Base-by-base conservation (phyloP, 768 basidiomycete species). In the Lactifluus hygrophoroides region DNA sequence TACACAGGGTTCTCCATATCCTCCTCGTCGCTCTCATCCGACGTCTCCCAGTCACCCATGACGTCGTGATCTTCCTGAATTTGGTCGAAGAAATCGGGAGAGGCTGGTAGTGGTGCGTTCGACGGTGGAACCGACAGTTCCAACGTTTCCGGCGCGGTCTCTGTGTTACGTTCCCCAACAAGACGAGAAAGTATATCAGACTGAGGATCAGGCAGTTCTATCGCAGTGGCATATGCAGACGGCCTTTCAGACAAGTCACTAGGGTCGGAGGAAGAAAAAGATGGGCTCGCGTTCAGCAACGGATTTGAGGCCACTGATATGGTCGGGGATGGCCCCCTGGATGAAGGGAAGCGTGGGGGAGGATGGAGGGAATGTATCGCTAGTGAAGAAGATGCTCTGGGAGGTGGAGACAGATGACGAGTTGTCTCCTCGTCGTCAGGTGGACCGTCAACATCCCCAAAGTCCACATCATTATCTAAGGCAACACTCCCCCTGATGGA, bases 81-180 rank as follows among this genome's bases (percentile, higher is more conserved):
- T 60, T 73, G 79, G 71, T 90, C 86, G 69, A 90, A 89, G 76
- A 89, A 89, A 30, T 81, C 81, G 25, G 85, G 81, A 14, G 86
- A 83, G 6, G 82, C 76, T 2, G 84, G 82, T 14, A 77, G 80
- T 14, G 86, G 85, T 34, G 81, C 84, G 43, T 83, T 81, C 13
- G 74, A 71, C 34, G 76, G 72, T 27, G 76, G 69, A 35, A 76
- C 70, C 54, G 69, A 70, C 43, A 72, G 77, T 50, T 76, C 73
- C 10, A 83, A 66, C 19, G 73, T 69, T 51, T 78, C 68, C 34
- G 72, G 60, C 0, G 23, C 16, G 25, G 44, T 27, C 23, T 8
- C 38, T 27, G 37, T 21, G 27, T 34, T 51, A 27, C 42, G 52
- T 14, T 51, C 54, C n/a, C 51, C 52, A 7, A 58, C 23, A 25